phyloP scores from a whole-genome alignment of 2,329 filamentous ascomycete species.

The Talaromyces amestolkiae region DNA sequence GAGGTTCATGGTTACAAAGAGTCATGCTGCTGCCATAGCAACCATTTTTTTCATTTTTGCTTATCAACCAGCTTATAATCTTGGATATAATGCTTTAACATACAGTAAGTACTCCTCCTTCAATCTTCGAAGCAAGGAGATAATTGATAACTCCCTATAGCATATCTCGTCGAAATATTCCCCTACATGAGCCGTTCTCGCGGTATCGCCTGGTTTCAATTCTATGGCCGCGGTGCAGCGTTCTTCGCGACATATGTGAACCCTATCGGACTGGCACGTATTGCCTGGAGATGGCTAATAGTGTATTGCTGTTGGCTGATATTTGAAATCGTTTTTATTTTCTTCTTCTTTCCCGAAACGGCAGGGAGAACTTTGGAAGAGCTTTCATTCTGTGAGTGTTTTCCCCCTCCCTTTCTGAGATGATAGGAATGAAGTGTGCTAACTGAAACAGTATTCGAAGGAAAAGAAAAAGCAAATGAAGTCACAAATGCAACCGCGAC shows the following conservation, averaged over 20 bases:
- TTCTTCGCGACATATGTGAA: constrained; percentile 53
- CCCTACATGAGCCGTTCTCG: constrained; percentile 58
- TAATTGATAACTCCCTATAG: constrained; percentile 32
- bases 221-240: constrained; percentile 51
- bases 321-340: constrained; percentile 45
- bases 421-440: background rate
- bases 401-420: background rate
- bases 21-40: constrained; percentile 39
- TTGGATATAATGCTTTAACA: constrained; percentile 64
- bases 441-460: background rate
- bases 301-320: constrained; percentile 45
- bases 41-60: constrained; percentile 60
- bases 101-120: background rate
- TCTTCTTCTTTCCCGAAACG: constrained; percentile 49
- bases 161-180: constrained; percentile 55
- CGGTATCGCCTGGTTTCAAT: constrained; percentile 58
- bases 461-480: constrained; percentile 9
- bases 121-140: background rate
- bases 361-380: constrained; percentile 45
- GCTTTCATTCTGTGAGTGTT: constrained; percentile 44
- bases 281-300: constrained; percentile 46
- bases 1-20: constrained; percentile 34
- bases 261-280: constrained; percentile 44
- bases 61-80: constrained; percentile 61
- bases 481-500: background rate